A percentile compares a stretch with the other conserved stretches of the same genome.
Evolutionary conservation across 345 rosid species (phyloP).

Genomic region (Toxicodendron radicans): DNA sequence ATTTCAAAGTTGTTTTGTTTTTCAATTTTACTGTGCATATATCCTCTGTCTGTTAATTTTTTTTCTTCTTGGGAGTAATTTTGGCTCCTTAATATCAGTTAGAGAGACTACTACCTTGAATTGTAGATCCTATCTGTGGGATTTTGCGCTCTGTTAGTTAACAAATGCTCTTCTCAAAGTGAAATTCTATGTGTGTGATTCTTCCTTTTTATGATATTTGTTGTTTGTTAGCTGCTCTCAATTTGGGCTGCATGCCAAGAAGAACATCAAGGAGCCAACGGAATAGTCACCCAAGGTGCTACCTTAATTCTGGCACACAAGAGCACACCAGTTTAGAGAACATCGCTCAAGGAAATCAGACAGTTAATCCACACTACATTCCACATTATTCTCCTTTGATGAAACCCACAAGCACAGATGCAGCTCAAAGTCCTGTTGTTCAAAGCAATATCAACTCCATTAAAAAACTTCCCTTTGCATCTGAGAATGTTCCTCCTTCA

Average conservation of each 20-base stretch:
- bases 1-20: conserved; percentile 12
- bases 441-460: conserved; percentile 2
- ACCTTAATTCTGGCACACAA: conserved; percentile 40
- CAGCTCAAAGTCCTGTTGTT: conserved; percentile 16
- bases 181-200: not conserved
- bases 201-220: conserved; percentile 4
- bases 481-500: conserved; percentile 16
- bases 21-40: not conserved
- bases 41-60: not conserved
- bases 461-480: conserved; percentile 24
- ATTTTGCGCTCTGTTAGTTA: conserved; percentile 6
- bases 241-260: conserved; percentile 64
- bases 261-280: conserved; percentile 62
- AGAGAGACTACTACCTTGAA: not conserved
- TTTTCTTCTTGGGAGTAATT: not conserved
- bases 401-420: conserved; percentile 16
- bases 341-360: conserved; percentile 19
- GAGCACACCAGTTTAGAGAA: conserved; percentile 27
- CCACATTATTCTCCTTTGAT: conserved; percentile 25
- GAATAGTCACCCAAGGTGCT: conserved; percentile 42
- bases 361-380: conserved; percentile 17
- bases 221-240: conserved; percentile 60
- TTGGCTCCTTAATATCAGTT: conserved; percentile 6
- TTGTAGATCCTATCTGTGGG: not conserved
- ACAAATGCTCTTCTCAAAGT: not conserved